A percentile compares a stretch with the other conserved stretches of the same genome.
phyloP scores from a whole-genome alignment of 1,284 basidiomycete genomes.

The Melampsora abietis-canadensis region DNA sequence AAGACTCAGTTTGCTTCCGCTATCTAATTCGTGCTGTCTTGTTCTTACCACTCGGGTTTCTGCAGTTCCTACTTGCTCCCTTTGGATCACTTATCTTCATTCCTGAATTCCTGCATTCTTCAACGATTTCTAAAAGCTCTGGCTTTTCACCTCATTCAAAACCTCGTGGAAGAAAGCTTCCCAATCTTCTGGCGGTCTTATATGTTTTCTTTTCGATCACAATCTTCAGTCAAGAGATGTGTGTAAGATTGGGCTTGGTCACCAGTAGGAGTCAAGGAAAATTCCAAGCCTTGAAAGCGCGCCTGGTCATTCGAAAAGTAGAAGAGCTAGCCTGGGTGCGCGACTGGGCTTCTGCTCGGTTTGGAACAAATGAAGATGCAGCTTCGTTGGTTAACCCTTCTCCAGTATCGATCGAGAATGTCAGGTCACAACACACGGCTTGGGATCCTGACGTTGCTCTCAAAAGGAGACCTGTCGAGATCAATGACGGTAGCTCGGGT shows the following conservation, averaged over 20 bases:
- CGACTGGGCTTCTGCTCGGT: conserved; percentile 5
- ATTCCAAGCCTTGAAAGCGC: neutral
- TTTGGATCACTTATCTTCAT: neutral
- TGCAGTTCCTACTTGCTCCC: neutral
- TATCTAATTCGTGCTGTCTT: neutral
- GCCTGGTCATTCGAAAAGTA: conserved; percentile 1
- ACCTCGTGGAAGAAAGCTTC: neutral
- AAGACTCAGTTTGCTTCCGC: neutral
- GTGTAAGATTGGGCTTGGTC: neutral
- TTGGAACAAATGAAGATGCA: neutral
- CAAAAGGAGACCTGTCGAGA: neutral
- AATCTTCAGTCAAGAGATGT: conserved; percentile 10
- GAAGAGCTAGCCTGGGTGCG: conserved; percentile 3
- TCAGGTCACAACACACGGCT: neutral
- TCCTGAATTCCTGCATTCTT: neutral
- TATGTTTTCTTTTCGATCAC: conserved; percentile 4
- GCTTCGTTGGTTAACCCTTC: neutral
- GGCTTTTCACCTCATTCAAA: conserved; percentile 1
- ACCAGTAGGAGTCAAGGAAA: neutral
- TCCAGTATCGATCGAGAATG: neutral
- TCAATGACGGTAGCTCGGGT: neutral
- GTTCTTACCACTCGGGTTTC: neutral
- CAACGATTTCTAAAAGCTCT: neutral
- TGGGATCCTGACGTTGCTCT: neutral
- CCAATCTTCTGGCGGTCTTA: neutral